Conservation (phyloP, 805 yeast genomes). For the Myxozyma vanderwaltii region DNA sequence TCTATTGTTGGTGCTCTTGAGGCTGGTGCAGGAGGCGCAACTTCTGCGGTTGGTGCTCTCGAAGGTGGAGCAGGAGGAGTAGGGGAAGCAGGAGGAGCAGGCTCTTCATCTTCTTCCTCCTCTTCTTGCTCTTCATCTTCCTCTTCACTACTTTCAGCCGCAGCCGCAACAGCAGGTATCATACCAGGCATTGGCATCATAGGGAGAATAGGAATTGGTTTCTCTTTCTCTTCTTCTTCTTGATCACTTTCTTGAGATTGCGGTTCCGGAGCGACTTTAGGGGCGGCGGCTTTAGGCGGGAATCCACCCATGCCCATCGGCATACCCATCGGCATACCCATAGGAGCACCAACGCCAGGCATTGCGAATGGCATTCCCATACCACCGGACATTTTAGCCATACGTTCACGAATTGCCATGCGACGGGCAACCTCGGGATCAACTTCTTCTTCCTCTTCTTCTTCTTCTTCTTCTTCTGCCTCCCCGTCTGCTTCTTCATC, state of each 20-base stretch:
- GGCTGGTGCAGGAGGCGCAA: not conserved
- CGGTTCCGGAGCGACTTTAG: constrained; percentile 15
- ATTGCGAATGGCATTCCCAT: constrained; percentile 57
- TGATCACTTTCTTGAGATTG: constrained; percentile 32
- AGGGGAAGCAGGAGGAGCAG: constrained; percentile 1
- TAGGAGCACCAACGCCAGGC: constrained; percentile 33
- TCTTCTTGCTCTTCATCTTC: constrained; percentile 4
- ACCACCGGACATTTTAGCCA: constrained; percentile 95
- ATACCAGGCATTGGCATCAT: constrained; percentile 13
- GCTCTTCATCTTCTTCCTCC: constrained; percentile 3
- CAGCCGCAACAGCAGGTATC: constrained; percentile 12
- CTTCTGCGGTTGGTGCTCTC: not conserved
- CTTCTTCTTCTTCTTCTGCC: constrained; percentile 54
- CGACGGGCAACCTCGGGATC: constrained; percentile 78
- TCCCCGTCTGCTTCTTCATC: constrained; percentile 47
- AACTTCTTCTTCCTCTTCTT: constrained; percentile 58
- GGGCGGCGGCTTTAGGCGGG: constrained; percentile 1
- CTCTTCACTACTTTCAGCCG: constrained; percentile 7
- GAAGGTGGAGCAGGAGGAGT: constrained; percentile 1
- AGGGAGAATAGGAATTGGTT: constrained; percentile 58
- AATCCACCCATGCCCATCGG: constrained; percentile 36
- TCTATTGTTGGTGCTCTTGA: not conserved
- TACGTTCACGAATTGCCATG: constrained; percentile 78
- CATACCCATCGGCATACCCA: constrained; percentile 39
- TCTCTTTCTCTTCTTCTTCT: constrained; percentile 38